Conservation (phyloP, 2,329 filamentous ascomycete genomes). For the Fusarium caatingaense region DNA sequence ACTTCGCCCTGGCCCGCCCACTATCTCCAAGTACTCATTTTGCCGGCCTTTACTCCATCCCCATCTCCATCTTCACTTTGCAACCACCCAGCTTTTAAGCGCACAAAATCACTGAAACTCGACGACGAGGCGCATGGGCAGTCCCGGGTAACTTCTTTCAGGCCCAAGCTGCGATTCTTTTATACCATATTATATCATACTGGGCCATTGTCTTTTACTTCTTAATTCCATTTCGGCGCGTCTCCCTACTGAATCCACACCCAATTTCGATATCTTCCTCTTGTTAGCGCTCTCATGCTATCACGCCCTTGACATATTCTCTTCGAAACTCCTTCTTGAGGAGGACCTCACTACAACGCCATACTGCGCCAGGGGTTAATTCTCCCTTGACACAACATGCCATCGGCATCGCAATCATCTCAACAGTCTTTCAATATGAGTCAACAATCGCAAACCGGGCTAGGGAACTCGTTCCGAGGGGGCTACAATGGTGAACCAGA, state of each 20-base stretch:
- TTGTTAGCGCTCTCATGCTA: slow-evolving; percentile 33
- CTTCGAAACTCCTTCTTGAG: not conserved
- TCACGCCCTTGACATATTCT: slow-evolving; percentile 8
- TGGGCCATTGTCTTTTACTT: not conserved
- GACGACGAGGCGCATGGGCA: slow-evolving; percentile 42
- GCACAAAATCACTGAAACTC: slow-evolving; percentile 42
- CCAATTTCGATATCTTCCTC: slow-evolving; percentile 22
- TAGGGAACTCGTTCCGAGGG: slow-evolving; percentile 53
- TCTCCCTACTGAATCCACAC: slow-evolving; percentile 10
- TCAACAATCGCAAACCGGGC: slow-evolving; percentile 61
- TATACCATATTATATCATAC: slow-evolving; percentile 8
- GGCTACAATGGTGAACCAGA: slow-evolving; percentile 53
- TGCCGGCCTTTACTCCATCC: slow-evolving; percentile 41
- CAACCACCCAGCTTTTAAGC: slow-evolving; percentile 44
- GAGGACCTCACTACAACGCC: not conserved
- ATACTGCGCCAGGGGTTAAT: not conserved
- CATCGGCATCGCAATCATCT: slow-evolving; percentile 63
- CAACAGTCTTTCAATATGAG: slow-evolving; percentile 69
- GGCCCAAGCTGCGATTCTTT: slow-evolving; percentile 33
- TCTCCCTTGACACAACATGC: slow-evolving; percentile 44
- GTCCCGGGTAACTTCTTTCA: slow-evolving; percentile 25
- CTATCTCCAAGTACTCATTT: slow-evolving; percentile 47
- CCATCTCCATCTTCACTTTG: slow-evolving; percentile 37
- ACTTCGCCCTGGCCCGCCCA: slow-evolving; percentile 35
- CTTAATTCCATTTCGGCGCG: slow-evolving; percentile 17